Evolutionary conservation across 2,329 filamentous ascomycete genomes (phyloP).

Genomic region (Rosellinia necatrix): DNA sequence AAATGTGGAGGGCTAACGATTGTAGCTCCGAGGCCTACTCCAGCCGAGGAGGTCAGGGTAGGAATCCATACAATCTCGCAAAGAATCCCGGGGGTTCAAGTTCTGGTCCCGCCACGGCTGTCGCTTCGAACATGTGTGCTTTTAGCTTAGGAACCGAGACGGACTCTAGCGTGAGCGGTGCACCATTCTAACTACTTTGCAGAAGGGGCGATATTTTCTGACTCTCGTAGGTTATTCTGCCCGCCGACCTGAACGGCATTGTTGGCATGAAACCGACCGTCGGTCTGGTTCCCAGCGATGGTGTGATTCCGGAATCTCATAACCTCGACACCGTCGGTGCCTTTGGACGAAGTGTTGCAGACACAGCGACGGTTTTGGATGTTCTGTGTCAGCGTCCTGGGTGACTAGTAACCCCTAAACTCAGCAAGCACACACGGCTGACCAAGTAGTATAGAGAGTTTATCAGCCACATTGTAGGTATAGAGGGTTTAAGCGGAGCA

Average conservation of each 20-base stretch:
- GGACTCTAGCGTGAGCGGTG: conserved; percentile 58
- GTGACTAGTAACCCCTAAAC: conserved; percentile 66
- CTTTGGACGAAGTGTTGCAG: conserved; percentile 70
- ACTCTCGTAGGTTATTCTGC: conserved; percentile 61
- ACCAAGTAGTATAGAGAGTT: conserved; percentile 58
- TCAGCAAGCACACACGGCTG: conserved; percentile 61
- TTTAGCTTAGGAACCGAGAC: conserved; percentile 77
- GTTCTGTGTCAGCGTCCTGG: conserved; percentile 68
- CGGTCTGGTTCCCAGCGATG: conserved; percentile 63
- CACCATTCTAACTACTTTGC: neutral
- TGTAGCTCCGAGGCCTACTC: conserved; percentile 66
- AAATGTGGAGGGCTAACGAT: neutral
- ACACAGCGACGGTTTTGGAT: conserved; percentile 69
- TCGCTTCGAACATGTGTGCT: conserved; percentile 64
- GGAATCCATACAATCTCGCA: conserved; percentile 71
- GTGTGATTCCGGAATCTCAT: conserved; percentile 66
- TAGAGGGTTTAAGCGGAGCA: conserved; percentile 59
- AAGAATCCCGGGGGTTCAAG: conserved; percentile 71
- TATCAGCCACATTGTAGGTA: conserved; percentile 25
- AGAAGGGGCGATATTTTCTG: neutral
- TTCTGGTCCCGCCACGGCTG: conserved; percentile 67
- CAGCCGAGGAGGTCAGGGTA: conserved; percentile 64
- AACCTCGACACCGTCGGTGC: conserved; percentile 73
- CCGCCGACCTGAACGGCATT: conserved; percentile 69
- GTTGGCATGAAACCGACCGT: conserved; percentile 80